Conservation (phyloP, 257 asterid genomes). For the Osmanthus fragrans region DNA sequence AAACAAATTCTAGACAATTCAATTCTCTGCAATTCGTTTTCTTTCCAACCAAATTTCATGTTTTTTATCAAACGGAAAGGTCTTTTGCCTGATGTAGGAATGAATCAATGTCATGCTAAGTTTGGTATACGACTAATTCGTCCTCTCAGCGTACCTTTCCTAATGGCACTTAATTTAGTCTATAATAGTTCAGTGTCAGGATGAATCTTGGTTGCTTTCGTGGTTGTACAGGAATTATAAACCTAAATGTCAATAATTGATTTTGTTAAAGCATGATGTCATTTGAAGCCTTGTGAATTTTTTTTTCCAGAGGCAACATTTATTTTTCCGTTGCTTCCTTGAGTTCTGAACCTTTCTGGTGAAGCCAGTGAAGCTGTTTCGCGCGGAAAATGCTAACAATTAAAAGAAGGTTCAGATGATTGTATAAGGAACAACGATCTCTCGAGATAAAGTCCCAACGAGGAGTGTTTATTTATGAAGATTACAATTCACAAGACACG, state of each 20-base stretch:
- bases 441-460: no score
- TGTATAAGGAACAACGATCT: no score
- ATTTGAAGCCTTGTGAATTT: neutral
- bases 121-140: neutral
- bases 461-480: no score
- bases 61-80: no score
- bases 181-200: neutral
- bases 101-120: neutral
- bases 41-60: no score
- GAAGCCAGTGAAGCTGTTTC: neutral
- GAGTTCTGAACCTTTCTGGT: neutral
- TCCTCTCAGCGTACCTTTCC: neutral
- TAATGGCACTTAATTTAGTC: neutral
- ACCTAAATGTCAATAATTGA: neutral
- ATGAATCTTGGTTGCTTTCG: neutral
- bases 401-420: no score
- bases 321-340: neutral
- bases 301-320: neutral
- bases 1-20: no score
- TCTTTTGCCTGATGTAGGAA: neutral
- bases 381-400: no score
- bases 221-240: neutral
- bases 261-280: neutral
- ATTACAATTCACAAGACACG: no score
- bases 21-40: no score